Percentiles rank a stretch among this genome's conserved stretches.
Conservation (phyloP, 2,329 filamentous ascomycete genomes). For the Pyrenophora teres region DNA sequence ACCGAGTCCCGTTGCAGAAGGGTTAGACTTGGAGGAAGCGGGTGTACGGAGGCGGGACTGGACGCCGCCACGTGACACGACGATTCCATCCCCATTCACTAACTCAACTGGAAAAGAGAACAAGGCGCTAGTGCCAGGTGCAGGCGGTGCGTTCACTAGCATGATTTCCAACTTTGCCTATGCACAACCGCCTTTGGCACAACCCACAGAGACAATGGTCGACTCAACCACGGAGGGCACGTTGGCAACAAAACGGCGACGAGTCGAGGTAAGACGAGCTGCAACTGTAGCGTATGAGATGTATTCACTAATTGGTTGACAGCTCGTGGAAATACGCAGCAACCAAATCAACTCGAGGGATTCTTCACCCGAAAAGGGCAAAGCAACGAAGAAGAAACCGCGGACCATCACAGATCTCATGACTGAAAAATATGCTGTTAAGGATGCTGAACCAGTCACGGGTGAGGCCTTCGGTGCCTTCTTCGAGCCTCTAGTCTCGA, state of each 20-base stretch:
- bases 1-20: conserved; percentile 10
- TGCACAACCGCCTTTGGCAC: conserved; percentile 19
- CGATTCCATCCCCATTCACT: conserved; percentile 13
- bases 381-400: conserved; percentile 46
- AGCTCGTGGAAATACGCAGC: conserved; percentile 35
- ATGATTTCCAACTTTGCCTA: conserved; percentile 40
- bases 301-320: not conserved
- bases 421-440: conserved; percentile 40
- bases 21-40: conserved; percentile 37
- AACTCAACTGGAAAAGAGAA: conserved; percentile 36
- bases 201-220: conserved; percentile 4
- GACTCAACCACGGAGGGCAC: conserved; percentile 6
- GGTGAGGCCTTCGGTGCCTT: conserved; percentile 24
- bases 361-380: conserved; percentile 39
- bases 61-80: conserved; percentile 44
- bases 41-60: conserved; percentile 40
- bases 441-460: conserved; percentile 10
- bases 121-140: conserved; percentile 6
- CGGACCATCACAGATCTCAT: conserved; percentile 48
- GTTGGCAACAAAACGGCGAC: conserved; percentile 33
- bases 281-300: not conserved
- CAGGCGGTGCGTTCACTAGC: conserved; percentile 27
- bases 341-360: conserved; percentile 28
- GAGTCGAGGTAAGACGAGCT: conserved; percentile 30
- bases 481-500: conserved; percentile 28